A percentile compares a stretch with the other conserved stretches of the same genome.
Evolutionary conservation across 2,329 filamentous ascomycete species (phyloP).

Genomic region (Sarocladiaceae sp.): DNA sequence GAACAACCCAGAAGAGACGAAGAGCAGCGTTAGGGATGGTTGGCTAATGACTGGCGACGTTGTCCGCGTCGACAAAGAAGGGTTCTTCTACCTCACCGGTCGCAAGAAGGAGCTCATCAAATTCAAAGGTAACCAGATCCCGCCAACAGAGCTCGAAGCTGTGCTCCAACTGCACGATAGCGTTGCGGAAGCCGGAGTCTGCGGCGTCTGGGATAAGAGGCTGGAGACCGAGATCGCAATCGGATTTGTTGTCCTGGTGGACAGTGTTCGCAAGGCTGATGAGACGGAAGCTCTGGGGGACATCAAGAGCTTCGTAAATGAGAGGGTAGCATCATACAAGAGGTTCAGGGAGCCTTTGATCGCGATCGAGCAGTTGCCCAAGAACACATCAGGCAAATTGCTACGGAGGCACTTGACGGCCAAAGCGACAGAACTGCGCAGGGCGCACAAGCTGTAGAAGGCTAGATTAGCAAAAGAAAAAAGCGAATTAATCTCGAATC

Average conservation of each 20-base stretch:
- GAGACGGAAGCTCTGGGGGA: conserved; percentile 11
- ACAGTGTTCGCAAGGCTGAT: conserved; percentile 1
- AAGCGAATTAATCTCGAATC: conserved; percentile 10
- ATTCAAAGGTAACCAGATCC: conserved; percentile 24
- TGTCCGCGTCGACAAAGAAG: conserved; percentile 20
- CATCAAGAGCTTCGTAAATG: conserved; percentile 20
- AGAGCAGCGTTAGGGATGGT: conserved; percentile 18
- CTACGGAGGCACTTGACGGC: conserved; percentile 17
- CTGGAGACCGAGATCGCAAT: conserved; percentile 22
- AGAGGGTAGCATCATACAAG: conserved; percentile 23
- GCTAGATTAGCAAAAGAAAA: not conserved
- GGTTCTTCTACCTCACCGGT: conserved; percentile 24
- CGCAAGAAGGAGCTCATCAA: conserved; percentile 26
- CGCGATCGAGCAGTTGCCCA: conserved; percentile 20
- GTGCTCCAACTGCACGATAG: conserved; percentile 19
- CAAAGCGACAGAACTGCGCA: conserved; percentile 11
- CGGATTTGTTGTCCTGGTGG: conserved; percentile 20
- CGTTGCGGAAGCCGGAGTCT: conserved; percentile 24
- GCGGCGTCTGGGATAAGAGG: conserved; percentile 19
- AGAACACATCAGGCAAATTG: conserved; percentile 23
- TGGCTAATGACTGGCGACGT: conserved; percentile 27
- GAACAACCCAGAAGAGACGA: conserved; percentile 19
- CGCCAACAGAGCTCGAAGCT: conserved; percentile 25
- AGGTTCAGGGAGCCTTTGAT: conserved; percentile 21
- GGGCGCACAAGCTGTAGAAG: conserved; percentile 12